Base-by-base conservation (phyloP, 176 grass and related monocot genomes). In the Aegilops umbellulata region DNA sequence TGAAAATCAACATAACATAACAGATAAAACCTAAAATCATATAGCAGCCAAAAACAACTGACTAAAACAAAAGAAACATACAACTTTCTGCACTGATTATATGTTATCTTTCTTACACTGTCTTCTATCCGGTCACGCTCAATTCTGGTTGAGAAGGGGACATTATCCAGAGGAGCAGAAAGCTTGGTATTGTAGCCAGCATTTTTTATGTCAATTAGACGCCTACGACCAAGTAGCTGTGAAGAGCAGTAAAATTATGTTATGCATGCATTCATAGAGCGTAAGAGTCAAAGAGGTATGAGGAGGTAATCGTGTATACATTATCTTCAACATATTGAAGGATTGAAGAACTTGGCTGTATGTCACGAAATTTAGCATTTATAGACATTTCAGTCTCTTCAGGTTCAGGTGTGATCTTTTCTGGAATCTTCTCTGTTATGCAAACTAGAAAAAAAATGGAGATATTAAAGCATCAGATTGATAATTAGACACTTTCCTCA, bases 241-340 rank as follows among this genome's bases (percentile, higher is more conserved):
- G 69, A 86, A 90, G 34, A 74, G 62, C 35, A 77, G 3, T 22
- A 26, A 71, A 29, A 91, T 64, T 8, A 19, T 75, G 23, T 75
- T 70, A 80, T 15, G 65, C 12, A 64, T 66, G 32, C 38, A 78
- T 34, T 35, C 69, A 83, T 23, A 46, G 25, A 39, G 34, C 24
- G 20, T 7, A 75, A 49, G 3, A 75, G 24, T 75, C 15, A 19
- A n/a, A 87, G 29, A 15, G 25, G 61, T 25, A 69, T 30, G 34
- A 58, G 16, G 53, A 57, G 74, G 57, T 63, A 66, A 65, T 73
- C 2, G 6, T 14, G 19, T 67, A 17, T 95, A 98, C 96, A 82
- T 95, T 98, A 65, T 98, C 96, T 91, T 98, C 96, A 16, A 98
- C 93, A 89, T 95, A 98, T 85, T 90, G 91, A 81, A 98, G 82